Base-by-base conservation (phyloP, 768 basidiomycete genomes). In the Mrakia blollopis region DNA sequence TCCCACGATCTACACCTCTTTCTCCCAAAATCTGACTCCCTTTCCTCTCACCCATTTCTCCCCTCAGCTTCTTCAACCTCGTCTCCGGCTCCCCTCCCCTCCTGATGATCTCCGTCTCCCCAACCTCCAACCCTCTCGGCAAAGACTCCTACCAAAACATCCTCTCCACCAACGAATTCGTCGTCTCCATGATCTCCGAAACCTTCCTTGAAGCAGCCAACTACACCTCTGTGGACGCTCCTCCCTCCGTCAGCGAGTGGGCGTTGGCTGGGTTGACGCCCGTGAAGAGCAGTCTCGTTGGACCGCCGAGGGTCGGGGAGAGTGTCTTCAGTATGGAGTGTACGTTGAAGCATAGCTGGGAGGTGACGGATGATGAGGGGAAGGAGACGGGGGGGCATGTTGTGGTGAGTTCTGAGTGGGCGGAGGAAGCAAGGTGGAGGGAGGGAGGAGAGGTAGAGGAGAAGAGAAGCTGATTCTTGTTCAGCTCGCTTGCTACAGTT, bases 161-260 rank as follows among this genome's bases (percentile, higher is more conserved):
- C 78, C 82, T 87, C 69, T 84, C 85, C 0, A 90, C 88, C 23
- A 89, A 88, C 78, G 86, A 90, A 80, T 93, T 92, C 82, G 89
- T 88, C 11, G 87, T 90, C 70, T 90, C 88, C 80, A 88, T 83
- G 72, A 88, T 93, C 79, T 90, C 89, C 74, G 90, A 92, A 82
- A 83, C 88, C 0, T 85, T 85, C 78, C 72, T 85, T 68, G 85
- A 86, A 77, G 84, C 85, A 0, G 80, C 83, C 8, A 85, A 86
- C 73, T 83, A 81, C 79, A 83, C 83, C 2, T 78, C 82, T 30
- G 82, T 84, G 62, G 83, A 84, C 69, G 77, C 82, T 5, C 84
- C 85, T 0, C 73, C 78, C 14, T 83, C 82, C 1, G 80, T 83
- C 0, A 80, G 81, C 35, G 85, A 86, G 77, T 86, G 84, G 84